Conservation (phyloP, 306 rosid genomes). For the Bauhinia variegata region DNA sequence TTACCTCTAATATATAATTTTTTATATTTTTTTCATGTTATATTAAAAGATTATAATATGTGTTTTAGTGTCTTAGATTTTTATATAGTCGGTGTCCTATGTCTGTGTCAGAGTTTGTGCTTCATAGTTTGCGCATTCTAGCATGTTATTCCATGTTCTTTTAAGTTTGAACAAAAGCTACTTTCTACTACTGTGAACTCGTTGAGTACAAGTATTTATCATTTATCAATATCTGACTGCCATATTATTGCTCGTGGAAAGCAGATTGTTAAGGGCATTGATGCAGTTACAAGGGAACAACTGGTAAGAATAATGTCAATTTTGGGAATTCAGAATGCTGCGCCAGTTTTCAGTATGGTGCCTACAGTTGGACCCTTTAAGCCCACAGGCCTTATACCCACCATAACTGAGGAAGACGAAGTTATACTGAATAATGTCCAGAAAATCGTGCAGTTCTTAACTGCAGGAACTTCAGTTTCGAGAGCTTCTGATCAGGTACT, state of each 20-base stretch:
- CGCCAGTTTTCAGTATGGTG: slow-evolving; percentile 85
- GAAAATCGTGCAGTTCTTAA: slow-evolving; percentile 76
- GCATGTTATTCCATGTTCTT: too few species aligned
- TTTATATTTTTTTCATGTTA: too few species aligned
- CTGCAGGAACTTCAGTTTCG: slow-evolving; percentile 83
- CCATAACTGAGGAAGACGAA: slow-evolving; percentile 81
- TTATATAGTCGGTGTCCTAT: too few species aligned
- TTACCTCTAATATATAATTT: too few species aligned
- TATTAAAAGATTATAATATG: too few species aligned
- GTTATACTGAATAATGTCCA: slow-evolving; percentile 89
- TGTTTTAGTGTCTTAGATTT: too few species aligned
- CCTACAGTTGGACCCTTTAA: slow-evolving; percentile 80
- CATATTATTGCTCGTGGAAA: slow-evolving; percentile 30
- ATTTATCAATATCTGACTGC: slow-evolving; percentile 25
- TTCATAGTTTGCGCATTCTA: too few species aligned
- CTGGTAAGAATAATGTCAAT: slow-evolving; percentile 71
- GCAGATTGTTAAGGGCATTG: slow-evolving; percentile 96
- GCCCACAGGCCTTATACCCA: slow-evolving; percentile 80
- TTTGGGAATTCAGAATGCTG: slow-evolving; percentile 74
- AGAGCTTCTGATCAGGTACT: slow-evolving; percentile 71
- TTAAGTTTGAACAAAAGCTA: neutral
- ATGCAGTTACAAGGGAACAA: slow-evolving; percentile 94
- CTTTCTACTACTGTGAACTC: slow-evolving; percentile 24
- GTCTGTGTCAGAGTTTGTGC: too few species aligned
- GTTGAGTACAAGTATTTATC: slow-evolving; percentile 24